Evolutionary conservation across 495 filamentous ascomycete genomes (phyloP).

Genomic region (Lentithecium fluviatile): DNA sequence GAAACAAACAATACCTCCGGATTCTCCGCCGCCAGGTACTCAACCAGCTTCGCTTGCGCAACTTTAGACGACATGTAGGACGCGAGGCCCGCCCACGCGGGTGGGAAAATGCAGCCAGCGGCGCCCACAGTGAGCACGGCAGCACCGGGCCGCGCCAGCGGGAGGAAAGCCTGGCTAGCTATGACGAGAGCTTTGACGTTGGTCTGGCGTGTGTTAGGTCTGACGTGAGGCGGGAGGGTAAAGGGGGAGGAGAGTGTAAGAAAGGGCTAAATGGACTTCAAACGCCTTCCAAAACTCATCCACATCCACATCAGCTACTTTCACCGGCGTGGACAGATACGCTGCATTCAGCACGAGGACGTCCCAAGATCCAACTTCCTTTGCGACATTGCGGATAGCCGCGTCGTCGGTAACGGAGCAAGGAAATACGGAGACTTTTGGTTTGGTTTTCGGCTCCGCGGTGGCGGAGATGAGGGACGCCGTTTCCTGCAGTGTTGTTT

Average conservation of each 20-base stretch:
- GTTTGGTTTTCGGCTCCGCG: too few species aligned
- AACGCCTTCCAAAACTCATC: neutral
- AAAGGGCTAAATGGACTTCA: too few species aligned
- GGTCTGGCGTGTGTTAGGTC: conserved; percentile 23
- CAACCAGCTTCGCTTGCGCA: conserved; percentile 43
- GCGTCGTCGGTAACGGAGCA: neutral
- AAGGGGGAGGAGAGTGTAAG: neutral
- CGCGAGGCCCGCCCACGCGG: conserved; percentile 33
- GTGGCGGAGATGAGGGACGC: neutral
- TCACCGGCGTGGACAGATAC: neutral
- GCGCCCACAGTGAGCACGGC: conserved; percentile 41
- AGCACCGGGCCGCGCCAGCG: conserved; percentile 43
- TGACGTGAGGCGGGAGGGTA: neutral
- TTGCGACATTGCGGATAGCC: neutral
- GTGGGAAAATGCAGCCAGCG: conserved; percentile 28
- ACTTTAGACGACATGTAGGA: conserved; percentile 47
- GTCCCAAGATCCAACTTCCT: neutral
- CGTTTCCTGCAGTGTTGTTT: neutral
- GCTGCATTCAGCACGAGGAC: neutral
- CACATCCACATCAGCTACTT: neutral
- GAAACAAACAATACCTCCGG: conserved; percentile 42
- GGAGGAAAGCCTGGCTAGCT: conserved; percentile 43
- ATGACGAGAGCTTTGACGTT: conserved; percentile 48
- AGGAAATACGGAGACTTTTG: neutral
- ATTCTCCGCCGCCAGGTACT: conserved; percentile 47